phyloP scores from a whole-genome alignment of 148 eudicot genomes.

The Selenicereus undatus region DNA sequence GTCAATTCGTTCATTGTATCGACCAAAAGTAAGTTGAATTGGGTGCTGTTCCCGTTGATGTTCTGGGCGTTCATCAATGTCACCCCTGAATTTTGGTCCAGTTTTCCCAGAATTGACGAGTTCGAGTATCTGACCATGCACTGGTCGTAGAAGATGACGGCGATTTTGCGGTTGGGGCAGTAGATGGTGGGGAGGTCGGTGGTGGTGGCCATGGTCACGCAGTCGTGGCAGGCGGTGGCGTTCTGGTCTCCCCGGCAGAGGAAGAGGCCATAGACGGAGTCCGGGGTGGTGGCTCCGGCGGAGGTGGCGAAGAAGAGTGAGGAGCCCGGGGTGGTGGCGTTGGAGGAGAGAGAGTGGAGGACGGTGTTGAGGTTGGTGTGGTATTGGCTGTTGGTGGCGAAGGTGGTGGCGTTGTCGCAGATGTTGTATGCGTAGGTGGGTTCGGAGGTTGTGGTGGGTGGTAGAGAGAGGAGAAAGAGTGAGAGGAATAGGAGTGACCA shows the following conservation, averaged over 20 bases:
- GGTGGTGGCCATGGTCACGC: slow-evolving; percentile 23
- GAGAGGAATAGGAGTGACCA: background rate
- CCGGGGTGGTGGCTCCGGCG: slow-evolving; percentile 1
- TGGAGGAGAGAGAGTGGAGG: slow-evolving; percentile 36
- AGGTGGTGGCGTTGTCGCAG: slow-evolving; percentile 27
- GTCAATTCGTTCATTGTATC: slow-evolving; percentile 5
- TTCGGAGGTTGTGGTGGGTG: slow-evolving; percentile 1
- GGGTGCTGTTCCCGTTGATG: slow-evolving; percentile 11
- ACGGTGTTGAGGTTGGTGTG: slow-evolving; percentile 38
- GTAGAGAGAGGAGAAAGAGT: background rate
- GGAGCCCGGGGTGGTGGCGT: slow-evolving; percentile 22
- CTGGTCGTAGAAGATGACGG: slow-evolving; percentile 25
- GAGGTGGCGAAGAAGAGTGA: slow-evolving; percentile 37
- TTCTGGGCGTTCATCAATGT: background rate
- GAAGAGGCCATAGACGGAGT: slow-evolving; percentile 30
- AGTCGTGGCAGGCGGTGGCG: slow-evolving; percentile 21
- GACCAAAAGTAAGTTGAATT: slow-evolving; percentile 1
- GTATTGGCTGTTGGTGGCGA: slow-evolving; percentile 30
- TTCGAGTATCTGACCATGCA: slow-evolving; percentile 43
- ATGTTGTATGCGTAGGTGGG: background rate
- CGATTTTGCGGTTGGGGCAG: slow-evolving; percentile 29
- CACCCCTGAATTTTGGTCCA: background rate
- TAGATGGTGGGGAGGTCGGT: slow-evolving; percentile 11
- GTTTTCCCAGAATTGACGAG: background rate
- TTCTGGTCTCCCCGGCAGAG: slow-evolving; percentile 35